These are phyloP conservation scores for Neurospora tetrasperma DNA, from an alignment of 495 filamentous ascomycete species.

Conservation along the genomic window DNA sequence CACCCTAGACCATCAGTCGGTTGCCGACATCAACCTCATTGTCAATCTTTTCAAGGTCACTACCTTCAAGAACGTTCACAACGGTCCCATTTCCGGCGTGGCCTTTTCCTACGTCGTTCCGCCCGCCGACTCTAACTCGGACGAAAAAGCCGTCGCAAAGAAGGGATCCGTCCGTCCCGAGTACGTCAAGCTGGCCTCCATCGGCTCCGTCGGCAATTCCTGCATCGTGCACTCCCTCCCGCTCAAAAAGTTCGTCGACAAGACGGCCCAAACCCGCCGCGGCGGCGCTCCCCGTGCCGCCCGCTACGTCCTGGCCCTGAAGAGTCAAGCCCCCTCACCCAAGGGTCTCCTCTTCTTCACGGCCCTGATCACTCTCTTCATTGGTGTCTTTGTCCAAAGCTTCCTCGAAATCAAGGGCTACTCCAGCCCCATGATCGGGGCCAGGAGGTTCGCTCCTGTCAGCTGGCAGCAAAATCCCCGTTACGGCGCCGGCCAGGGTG, in stretches of 20 bases:
- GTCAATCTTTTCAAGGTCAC: conserved; percentile 49
- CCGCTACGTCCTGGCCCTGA: conserved; percentile 60
- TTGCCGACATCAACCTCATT: conserved; percentile 39
- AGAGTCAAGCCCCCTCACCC: conserved; percentile 40
- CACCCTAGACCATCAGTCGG: conserved; percentile 51
- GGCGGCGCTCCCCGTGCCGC: conserved; percentile 31
- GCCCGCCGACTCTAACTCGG: conserved; percentile 22
- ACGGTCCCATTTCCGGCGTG: conserved; percentile 75
- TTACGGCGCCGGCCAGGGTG: not conserved
- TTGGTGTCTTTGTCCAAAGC: conserved; percentile 53
- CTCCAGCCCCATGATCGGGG: conserved; percentile 46
- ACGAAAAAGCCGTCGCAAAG: conserved; percentile 22
- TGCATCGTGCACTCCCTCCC: conserved; percentile 78
- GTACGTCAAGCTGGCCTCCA: conserved; percentile 71
- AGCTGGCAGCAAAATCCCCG: conserved; percentile 15
- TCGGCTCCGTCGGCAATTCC: conserved; percentile 68
- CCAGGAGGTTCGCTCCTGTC: conserved; percentile 14
- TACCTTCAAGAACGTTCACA: conserved; percentile 63
- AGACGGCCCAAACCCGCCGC: conserved; percentile 34
- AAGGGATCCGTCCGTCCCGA: conserved; percentile 29
- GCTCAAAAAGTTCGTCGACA: conserved; percentile 40
- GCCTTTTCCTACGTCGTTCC: conserved; percentile 63
- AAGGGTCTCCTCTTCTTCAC: conserved; percentile 37
- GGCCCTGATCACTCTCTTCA: conserved; percentile 42
- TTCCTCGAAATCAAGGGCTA: conserved; percentile 57